Evolutionary conservation across 306 rosid genomes (phyloP).

Genomic region (Vigna hirtella): DNA sequence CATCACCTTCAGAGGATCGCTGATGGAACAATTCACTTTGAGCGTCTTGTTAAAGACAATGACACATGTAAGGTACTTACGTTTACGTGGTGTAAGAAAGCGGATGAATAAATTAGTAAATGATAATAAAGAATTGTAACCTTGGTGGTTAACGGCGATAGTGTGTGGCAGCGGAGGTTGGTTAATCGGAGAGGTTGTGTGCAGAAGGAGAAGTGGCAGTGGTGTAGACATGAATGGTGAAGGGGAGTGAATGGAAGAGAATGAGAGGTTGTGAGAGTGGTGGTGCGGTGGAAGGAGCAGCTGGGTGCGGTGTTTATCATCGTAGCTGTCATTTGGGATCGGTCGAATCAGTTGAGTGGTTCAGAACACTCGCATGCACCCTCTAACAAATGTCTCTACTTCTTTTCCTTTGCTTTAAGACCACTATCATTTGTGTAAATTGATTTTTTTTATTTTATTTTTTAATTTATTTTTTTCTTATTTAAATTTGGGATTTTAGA

Average conservation of each 20-base stretch:
- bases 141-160: constrained; percentile 53
- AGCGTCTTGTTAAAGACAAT: constrained; percentile 49
- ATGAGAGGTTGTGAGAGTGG: constrained; percentile 50
- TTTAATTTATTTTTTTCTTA: too few relatives aligned
- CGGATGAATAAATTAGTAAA: neutral
- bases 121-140: constrained; percentile 31
- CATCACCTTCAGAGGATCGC: constrained; percentile 83
- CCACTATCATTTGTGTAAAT: too few relatives aligned
- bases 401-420: too few relatives aligned
- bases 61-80: neutral
- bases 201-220: constrained; percentile 34
- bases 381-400: too few relatives aligned
- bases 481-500: too few relatives aligned
- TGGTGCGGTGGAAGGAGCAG: constrained; percentile 56
- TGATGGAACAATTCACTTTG: constrained; percentile 61
- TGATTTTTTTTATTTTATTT: too few relatives aligned
- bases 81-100: neutral
- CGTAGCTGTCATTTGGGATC: constrained; percentile 37
- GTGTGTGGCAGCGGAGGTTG: constrained; percentile 45
- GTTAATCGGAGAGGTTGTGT: constrained; percentile 54
- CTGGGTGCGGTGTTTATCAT: constrained; percentile 59
- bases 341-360: neutral
- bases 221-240: constrained; percentile 34
- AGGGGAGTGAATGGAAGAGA: constrained; percentile 45
- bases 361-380: neutral